Evolutionary conservation across 108 stramenopile species (phyloP).

Genomic region (Nitzschia sp.): DNA sequence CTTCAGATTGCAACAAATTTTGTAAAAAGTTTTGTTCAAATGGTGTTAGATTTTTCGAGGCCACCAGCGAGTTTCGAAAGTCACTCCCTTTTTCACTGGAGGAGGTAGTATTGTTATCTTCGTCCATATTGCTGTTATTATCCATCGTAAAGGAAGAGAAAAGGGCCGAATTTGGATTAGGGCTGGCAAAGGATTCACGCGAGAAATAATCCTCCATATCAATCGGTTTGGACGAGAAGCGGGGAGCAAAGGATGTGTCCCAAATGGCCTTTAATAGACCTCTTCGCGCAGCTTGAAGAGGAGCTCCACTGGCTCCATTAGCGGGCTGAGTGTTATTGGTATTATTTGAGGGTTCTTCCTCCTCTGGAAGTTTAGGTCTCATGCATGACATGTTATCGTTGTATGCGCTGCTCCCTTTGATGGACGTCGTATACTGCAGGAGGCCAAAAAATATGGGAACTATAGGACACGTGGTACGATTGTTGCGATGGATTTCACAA

Average conservation of each 20-base stretch:
- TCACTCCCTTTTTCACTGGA: neutral
- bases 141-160: slow-evolving; percentile 4
- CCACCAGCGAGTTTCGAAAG: slow-evolving; percentile 4
- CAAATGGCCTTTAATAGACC: slow-evolving; percentile 26
- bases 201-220: slow-evolving; percentile 32
- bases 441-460: no score
- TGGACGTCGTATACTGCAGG: no score
- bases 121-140: neutral
- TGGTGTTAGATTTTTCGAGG: slow-evolving; percentile 21
- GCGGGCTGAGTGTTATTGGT: neutral
- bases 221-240: slow-evolving; percentile 30
- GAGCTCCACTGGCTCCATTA: neutral
- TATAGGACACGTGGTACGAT: no score
- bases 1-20: slow-evolving; percentile 30
- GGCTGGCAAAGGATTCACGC: slow-evolving; percentile 1
- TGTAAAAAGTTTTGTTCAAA: slow-evolving; percentile 30
- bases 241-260: slow-evolving; percentile 21
- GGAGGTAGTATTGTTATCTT: neutral
- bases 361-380: neutral
- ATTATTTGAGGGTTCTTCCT: neutral
- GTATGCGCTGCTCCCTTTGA: no score
- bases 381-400: neutral
- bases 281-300: slow-evolving; percentile 12
- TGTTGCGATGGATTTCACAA: no score
- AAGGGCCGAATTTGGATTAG: neutral